phyloP scores from a whole-genome alignment of 2,329 filamentous ascomycete species.

The Aureobasidium sp. region DNA sequence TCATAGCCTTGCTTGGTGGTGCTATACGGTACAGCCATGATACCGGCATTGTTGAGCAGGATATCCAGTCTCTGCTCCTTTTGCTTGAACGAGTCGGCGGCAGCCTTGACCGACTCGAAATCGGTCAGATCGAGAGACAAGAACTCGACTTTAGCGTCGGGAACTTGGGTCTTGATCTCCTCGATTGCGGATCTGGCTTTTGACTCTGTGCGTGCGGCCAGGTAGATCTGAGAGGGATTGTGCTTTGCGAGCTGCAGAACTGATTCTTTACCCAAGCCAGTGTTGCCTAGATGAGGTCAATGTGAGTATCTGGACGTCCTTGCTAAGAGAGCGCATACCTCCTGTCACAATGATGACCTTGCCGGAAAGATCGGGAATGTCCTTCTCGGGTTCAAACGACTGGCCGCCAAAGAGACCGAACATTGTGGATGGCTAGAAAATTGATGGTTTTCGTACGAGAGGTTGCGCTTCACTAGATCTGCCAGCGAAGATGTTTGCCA shows the following conservation, averaged over 20 bases:
- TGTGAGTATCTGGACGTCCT: neutral
- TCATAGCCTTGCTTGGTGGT: conserved; percentile 44
- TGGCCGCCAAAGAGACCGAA: conserved; percentile 13
- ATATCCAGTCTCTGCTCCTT: conserved; percentile 38
- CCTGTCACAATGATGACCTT: conserved; percentile 42
- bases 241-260: conserved; percentile 39
- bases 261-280: conserved; percentile 42
- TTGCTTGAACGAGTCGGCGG: conserved; percentile 32
- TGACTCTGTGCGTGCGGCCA: conserved; percentile 38
- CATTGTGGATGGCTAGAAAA: neutral
- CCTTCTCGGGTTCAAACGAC: conserved; percentile 28
- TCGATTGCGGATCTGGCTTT: conserved; percentile 37
- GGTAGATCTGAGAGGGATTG: conserved; percentile 39
- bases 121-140: conserved; percentile 38
- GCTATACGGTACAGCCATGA: conserved; percentile 30
- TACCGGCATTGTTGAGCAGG: conserved; percentile 42
- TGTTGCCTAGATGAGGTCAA: conserved; percentile 31
- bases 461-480: neutral
- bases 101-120: conserved; percentile 34
- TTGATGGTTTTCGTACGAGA: neutral
- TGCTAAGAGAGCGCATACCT: conserved; percentile 19
- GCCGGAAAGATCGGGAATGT: conserved; percentile 36
- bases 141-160: conserved; percentile 31
- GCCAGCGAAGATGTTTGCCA: neutral
- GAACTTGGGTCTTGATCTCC: conserved; percentile 31